Evolutionary conservation across 768 basidiomycete species (phyloP).

Genomic region (Lanmaoa rubissima): DNA sequence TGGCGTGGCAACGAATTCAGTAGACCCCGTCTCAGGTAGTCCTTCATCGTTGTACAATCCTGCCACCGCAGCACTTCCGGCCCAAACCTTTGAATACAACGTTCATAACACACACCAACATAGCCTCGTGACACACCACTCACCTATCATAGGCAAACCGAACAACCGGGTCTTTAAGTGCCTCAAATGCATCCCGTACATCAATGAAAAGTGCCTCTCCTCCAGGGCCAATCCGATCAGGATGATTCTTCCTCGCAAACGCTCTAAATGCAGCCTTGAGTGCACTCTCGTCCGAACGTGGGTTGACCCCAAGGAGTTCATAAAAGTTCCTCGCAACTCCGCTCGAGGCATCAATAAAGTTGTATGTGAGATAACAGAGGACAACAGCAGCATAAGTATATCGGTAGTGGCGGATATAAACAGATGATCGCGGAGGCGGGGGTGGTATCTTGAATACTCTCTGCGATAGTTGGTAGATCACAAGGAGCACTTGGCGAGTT

Average conservation of each 20-base stretch:
- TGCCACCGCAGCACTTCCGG: constrained; percentile 69
- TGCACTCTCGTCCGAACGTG: constrained; percentile 60
- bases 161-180: constrained; percentile 70
- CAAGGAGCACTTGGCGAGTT: constrained; percentile 48
- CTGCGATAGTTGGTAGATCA: constrained; percentile 40
- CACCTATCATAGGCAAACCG: constrained; percentile 87
- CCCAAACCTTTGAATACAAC: constrained; percentile 57
- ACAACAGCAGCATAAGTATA: constrained; percentile 62
- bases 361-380: constrained; percentile 64
- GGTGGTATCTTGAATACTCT: constrained; percentile 35
- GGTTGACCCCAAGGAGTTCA: constrained; percentile 62
- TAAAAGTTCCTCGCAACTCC: constrained; percentile 73
- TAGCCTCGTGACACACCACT: constrained; percentile 14
- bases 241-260: constrained; percentile 74
- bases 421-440: constrained; percentile 41
- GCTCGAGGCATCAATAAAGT: constrained; percentile 54
- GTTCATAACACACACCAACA: background rate
- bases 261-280: constrained; percentile 72
- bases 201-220: constrained; percentile 68
- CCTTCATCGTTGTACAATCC: constrained; percentile 62
- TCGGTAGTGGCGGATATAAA: constrained; percentile 59
- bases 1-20: constrained; percentile 64
- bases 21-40: constrained; percentile 68
- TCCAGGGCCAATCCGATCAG: constrained; percentile 60
- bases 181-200: constrained; percentile 74